A percentile compares a stretch with the other conserved stretches of the same genome.
These are phyloP conservation scores for Hyaloperonospora arabidopsidis DNA, from an alignment of 352 stramenopile genomes.

Conservation along the genomic window DNA sequence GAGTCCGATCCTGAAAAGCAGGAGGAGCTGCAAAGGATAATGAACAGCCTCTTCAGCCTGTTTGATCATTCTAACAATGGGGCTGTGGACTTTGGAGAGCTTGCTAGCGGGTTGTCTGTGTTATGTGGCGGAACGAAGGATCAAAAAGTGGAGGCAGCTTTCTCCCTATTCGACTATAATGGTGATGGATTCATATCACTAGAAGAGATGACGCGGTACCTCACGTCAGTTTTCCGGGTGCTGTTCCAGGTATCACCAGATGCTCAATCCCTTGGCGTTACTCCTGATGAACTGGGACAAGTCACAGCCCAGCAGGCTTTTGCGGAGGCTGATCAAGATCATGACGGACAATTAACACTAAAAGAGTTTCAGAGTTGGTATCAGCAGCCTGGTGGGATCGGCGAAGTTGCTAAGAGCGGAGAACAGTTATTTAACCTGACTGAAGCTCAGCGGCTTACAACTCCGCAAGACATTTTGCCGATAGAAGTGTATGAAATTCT, in stretches of 20 bases:
- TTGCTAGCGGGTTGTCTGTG: conserved; percentile 75
- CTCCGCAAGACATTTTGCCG: conserved; percentile 59
- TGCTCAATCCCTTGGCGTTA: conserved; percentile 47
- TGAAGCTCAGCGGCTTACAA: conserved; percentile 65
- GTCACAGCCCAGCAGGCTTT: conserved; percentile 77
- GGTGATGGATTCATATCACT: conserved; percentile 83
- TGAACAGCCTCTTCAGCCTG: conserved; percentile 70
- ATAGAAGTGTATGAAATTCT: conserved; percentile 76
- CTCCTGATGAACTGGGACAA: conserved; percentile 69
- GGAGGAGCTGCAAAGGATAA: conserved; percentile 45
- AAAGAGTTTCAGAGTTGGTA: conserved; percentile 87
- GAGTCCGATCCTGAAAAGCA: conserved; percentile 21
- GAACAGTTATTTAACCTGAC: conserved; percentile 73
- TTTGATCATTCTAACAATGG: conserved; percentile 74
- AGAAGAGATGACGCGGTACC: conserved; percentile 81
- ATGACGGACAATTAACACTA: conserved; percentile 71
- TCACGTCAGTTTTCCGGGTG: conserved; percentile 83
- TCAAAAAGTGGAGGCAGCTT: conserved; percentile 80
- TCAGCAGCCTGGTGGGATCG: conserved; percentile 57
- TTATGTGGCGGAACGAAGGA: conserved; percentile 79
- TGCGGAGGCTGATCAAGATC: conserved; percentile 52
- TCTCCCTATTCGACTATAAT: conserved; percentile 85
- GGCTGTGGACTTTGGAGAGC: conserved; percentile 75
- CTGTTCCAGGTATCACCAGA: conserved; percentile 76
- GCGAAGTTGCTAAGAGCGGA: conserved; percentile 67